Base-by-base conservation (phyloP, 306 rosid species). In the Sicyos baderoa region DNA sequence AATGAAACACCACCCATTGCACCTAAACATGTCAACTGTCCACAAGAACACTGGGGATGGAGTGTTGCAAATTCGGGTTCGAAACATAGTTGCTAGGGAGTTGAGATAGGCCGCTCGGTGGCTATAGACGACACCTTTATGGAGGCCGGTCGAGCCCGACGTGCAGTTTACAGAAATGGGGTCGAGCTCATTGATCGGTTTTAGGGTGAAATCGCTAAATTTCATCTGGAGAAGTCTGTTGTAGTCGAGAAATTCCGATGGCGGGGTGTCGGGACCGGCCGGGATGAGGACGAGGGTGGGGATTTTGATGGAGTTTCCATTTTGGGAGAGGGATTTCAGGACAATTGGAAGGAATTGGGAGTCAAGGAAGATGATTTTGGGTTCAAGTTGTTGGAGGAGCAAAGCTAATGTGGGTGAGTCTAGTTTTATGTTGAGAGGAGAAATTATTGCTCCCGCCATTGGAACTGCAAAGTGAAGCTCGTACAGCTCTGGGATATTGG, bases 21-120 rank as follows among this genome's bases (percentile, higher is more conserved):
- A 91, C 37, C 95, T 84, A 72, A 91, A 91, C 97, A 91, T 91
- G 81, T 91, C 97, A 6, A 91, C 96, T 4, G 95, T 91, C 97
- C 97, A 91, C 16, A 91, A 67, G 56, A 91, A 91, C 70, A 91
- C 89, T 0, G 89, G 54, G 81, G 19, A 64, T 48, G 42, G 71
- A 32, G 68, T 37, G 14, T 3, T 35, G 42, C 79, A 68, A 83
- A 86, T 70, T 18, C 71, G 55, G 11, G 73, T 65, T 40, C 87
- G 89, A 40, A 80, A 21, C 52, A 87, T 87, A 14, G 73, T 37
- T 1, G 84, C 92, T 15, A 87, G 2, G 13, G 97, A 89, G 73
- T 92, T 89, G 2, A 87, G 86, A 76, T 84, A 89, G 2, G 85
- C 74, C 0, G 88, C 83, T 80, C 88, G 79, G 10, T 92, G 97